A percentile compares a stretch with the other conserved stretches of the same genome.
Conservation (phyloP, 2,329 filamentous ascomycete species). For the Scleromitrula shiraiana region DNA sequence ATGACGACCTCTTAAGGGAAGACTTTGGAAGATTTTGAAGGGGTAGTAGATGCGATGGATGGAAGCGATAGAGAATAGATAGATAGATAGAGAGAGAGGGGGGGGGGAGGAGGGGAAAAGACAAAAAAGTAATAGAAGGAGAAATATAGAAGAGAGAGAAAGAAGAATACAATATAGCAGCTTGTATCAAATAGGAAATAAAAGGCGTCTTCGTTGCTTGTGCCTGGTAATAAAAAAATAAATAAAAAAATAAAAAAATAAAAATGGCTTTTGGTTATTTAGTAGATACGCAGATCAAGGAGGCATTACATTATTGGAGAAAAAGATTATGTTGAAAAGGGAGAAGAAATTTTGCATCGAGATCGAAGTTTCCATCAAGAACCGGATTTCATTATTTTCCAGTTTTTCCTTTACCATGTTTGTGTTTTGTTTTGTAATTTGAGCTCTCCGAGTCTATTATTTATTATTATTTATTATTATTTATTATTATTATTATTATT, state of each 20-base stretch:
- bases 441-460: no score
- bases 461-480: no score
- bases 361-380: no score
- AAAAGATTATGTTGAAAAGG: no score
- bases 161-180: conserved; percentile 5
- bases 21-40: neutral
- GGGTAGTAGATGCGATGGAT: neutral
- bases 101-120: neutral
- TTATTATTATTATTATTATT: no score
- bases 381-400: no score
- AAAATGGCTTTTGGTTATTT: neutral
- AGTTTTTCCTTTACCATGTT: no score
- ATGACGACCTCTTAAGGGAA: neutral
- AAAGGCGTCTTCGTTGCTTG: conserved; percentile 21
- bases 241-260: neutral
- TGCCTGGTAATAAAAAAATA: conserved; percentile 1
- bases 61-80: neutral
- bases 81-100: neutral
- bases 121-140: neutral
- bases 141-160: neutral
- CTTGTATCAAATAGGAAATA: conserved; percentile 12
- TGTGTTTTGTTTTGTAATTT: no score
- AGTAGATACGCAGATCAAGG: neutral
- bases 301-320: no score
- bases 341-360: no score